Base-by-base conservation (phyloP, 2,329 filamentous ascomycete genomes). In the Apiospora sp. region DNA sequence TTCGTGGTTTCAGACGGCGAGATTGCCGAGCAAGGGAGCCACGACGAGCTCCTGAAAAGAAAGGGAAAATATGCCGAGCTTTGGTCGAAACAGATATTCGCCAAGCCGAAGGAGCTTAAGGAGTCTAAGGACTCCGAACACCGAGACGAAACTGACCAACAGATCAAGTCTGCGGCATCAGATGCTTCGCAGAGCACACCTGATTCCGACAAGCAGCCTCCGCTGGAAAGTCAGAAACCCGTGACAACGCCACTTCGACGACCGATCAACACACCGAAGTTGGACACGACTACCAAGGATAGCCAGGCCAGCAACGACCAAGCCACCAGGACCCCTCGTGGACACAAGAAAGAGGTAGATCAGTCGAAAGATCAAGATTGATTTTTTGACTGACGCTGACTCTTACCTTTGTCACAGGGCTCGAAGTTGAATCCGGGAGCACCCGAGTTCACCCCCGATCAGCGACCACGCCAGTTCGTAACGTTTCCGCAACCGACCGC, bases 61-160 rank as follows among this genome's bases (percentile, higher is more conserved):
- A 84, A 87, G 10, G 91, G 91, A 2, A 87, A 89, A 81, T 93
- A 93, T 76, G 86, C 87, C 34, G 87, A 89, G 70, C 81, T 93
- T 44, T 93, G 92, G 91, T 88, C 88, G 4, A 91, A 90, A 77
- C 90, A 92, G 77, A 84, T 88, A 24, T 89, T 89, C 76, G 80
- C 87, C 54, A 86, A 85, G 73, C 82, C 87, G 0, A 87, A 87
- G 73, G 85, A 87, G 46, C 78, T 80, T 34, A 79, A 82, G 54
- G 76, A 80, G 61, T 71, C 75, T 19, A 48, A 70, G n/a, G 68
- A 70, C 16, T 27, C 34, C 43, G 16, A 68, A 54, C n/a, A 78
- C 83, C 64, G 77, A 83, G 68, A 84, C 84, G 64, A 82, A 84
- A 73, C 71, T 85, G 69, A 82, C 80, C 22, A 69, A 69, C 67